phyloP scores from a whole-genome alignment of 306 rosid genomes.

The Rosa chinensis region DNA sequence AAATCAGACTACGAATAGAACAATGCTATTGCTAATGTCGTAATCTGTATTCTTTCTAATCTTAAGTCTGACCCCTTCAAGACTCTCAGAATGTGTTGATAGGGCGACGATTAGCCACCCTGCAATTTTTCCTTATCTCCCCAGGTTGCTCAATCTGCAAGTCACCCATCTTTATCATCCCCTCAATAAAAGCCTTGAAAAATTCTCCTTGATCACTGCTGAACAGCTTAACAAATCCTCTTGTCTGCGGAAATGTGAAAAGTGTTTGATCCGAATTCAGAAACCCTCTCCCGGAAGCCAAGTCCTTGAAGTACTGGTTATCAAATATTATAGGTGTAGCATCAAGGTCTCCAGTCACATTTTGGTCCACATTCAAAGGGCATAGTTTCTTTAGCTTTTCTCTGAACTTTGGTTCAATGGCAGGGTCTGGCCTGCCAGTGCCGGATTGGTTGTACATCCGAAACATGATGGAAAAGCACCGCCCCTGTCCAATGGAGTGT shows the following conservation, averaged over 20 bases:
- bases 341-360: constrained; percentile 72
- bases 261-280: constrained; percentile 86
- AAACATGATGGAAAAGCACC: constrained; percentile 91
- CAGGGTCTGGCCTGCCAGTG: constrained; percentile 67
- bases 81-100: constrained; percentile 15
- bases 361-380: constrained; percentile 62
- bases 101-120: constrained; percentile 47
- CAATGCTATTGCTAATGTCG: neutral
- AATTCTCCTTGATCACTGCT: constrained; percentile 42
- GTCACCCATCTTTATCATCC: constrained; percentile 85
- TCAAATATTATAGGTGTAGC: constrained; percentile 70
- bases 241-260: constrained; percentile 44
- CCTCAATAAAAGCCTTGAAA: constrained; percentile 61
- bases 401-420: constrained; percentile 50
- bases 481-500: constrained; percentile 78
- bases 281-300: constrained; percentile 74
- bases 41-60: neutral
- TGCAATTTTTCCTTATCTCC: constrained; percentile 74
- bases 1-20: neutral
- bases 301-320: constrained; percentile 88
- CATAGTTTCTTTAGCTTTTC: constrained; percentile 54
- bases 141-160: constrained; percentile 64
- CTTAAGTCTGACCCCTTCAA: neutral
- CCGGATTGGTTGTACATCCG: constrained; percentile 88
- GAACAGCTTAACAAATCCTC: constrained; percentile 44